A percentile compares a stretch with the other conserved stretches of the same genome.
Evolutionary conservation across 1,284 basidiomycete genomes (phyloP).

Genomic region (Moesziomyces sp.): DNA sequence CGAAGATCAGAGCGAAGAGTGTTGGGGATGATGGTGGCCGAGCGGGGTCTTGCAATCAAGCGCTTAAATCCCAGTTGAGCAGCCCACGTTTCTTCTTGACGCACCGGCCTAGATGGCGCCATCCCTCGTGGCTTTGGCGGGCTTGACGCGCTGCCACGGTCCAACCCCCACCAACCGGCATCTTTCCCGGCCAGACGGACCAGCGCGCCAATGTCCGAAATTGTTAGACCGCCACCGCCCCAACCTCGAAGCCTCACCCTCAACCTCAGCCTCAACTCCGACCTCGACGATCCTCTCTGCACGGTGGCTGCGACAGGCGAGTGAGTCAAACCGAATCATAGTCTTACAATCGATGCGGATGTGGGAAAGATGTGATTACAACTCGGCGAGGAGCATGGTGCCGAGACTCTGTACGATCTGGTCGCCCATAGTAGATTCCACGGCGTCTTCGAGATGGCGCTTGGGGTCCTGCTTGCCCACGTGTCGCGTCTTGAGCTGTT

Average conservation of each 20-base stretch:
- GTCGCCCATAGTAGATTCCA: constrained; percentile 66
- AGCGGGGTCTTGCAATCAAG: background rate
- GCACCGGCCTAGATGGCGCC: too few relatives aligned
- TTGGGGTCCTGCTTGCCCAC: constrained; percentile 68
- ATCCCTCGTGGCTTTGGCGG: too few relatives aligned
- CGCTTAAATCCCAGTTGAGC: too few relatives aligned
- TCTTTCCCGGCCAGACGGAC: background rate
- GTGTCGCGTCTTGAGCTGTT: constrained; percentile 67
- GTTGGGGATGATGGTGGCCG: background rate
- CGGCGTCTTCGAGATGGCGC: constrained; percentile 66
- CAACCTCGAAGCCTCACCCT: too few relatives aligned
- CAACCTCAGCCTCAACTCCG: too few relatives aligned
- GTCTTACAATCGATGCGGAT: background rate
- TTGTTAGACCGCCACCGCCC: too few relatives aligned
- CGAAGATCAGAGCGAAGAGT: too few relatives aligned
- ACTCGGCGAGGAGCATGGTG: constrained; percentile 59
- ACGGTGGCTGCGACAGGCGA: too few relatives aligned
- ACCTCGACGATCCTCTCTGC: too few relatives aligned
- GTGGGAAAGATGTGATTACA: constrained; percentile 7
- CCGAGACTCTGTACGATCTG: constrained; percentile 66
- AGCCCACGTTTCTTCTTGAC: constrained; percentile 10
- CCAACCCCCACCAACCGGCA: background rate
- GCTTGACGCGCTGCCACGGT: too few relatives aligned
- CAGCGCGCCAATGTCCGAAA: too few relatives aligned
- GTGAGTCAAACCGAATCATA: background rate